Evolutionary conservation across 2,329 filamentous ascomycete genomes (phyloP).

Genomic region (Trichothecium sympodiale): DNA sequence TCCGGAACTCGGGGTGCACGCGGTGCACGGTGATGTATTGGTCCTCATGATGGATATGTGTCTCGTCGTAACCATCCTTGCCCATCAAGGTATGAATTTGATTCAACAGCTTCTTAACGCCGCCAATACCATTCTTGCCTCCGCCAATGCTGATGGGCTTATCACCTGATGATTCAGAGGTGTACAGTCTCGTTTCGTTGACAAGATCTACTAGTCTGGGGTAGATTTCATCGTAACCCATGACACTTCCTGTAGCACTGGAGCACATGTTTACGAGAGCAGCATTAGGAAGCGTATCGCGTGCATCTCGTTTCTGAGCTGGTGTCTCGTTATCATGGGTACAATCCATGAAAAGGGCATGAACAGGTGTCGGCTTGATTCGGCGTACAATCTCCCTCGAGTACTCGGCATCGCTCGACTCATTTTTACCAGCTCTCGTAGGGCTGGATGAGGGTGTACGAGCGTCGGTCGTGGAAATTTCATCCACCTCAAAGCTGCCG

Average conservation of each 20-base stretch:
- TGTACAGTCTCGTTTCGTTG: conserved; percentile 75
- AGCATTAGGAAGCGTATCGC: conserved; percentile 88
- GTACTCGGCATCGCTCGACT: conserved; percentile 19
- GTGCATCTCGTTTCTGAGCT: conserved; percentile 85
- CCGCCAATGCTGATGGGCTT: conserved; percentile 51
- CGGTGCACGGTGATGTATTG: conserved; percentile 95
- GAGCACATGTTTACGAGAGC: conserved; percentile 94
- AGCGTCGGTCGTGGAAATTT: conserved; percentile 55
- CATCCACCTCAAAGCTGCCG: conserved; percentile 92
- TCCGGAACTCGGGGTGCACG: conserved; percentile 82
- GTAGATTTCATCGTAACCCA: conserved; percentile 97
- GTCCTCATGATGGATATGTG: conserved; percentile 90
- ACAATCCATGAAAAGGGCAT: conserved; percentile 97
- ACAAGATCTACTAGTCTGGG: conserved; percentile 89
- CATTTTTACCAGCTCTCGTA: conserved; percentile 11
- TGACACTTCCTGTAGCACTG: conserved; percentile 88
- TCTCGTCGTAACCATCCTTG: conserved; percentile 86
- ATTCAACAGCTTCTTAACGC: conserved; percentile 86
- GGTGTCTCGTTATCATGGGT: conserved; percentile 97
- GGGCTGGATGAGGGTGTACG: conserved; percentile 19
- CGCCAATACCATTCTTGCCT: conserved; percentile 75
- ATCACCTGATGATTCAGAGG: conserved; percentile 58
- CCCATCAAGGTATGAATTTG: conserved; percentile 94
- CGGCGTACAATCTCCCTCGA: conserved; percentile 59
- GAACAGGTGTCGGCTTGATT: conserved; percentile 80